Conservation (phyloP, 148 eudicot genomes). For the Diospyros kaki region DNA sequence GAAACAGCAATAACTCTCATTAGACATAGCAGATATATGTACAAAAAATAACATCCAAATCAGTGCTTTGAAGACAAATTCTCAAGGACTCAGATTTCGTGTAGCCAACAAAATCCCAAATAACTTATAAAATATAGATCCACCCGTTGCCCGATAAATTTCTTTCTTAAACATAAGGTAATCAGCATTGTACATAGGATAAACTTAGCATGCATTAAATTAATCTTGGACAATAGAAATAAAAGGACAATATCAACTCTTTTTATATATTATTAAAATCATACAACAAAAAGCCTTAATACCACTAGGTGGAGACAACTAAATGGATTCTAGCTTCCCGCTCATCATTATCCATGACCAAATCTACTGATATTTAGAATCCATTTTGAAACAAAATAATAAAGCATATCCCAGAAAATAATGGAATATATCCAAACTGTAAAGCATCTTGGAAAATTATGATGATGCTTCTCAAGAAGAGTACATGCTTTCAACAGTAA, state of each 20-base stretch:
- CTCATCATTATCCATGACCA: too few species aligned
- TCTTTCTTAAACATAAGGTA: background rate
- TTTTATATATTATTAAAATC: background rate
- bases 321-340: too few species aligned
- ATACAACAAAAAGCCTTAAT: too few species aligned
- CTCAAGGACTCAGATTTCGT: background rate
- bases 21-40: background rate
- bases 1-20: background rate
- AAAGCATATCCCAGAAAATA: background rate
- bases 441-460: background rate
- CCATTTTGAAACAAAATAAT: too few species aligned
- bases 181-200: background rate
- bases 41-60: slow-evolving; percentile 8
- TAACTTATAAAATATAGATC: background rate
- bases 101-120: background rate
- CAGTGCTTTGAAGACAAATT: background rate
- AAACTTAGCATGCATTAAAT: too few species aligned
- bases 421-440: background rate
- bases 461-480: too few species aligned
- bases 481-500: background rate
- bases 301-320: too few species aligned
- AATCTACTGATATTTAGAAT: too few species aligned
- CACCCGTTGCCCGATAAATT: background rate
- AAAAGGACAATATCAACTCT: background rate
- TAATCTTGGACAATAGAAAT: background rate